phyloP scores from a whole-genome alignment of 169 alveolate species.

The Plasmodium cynomolgi region DNA sequence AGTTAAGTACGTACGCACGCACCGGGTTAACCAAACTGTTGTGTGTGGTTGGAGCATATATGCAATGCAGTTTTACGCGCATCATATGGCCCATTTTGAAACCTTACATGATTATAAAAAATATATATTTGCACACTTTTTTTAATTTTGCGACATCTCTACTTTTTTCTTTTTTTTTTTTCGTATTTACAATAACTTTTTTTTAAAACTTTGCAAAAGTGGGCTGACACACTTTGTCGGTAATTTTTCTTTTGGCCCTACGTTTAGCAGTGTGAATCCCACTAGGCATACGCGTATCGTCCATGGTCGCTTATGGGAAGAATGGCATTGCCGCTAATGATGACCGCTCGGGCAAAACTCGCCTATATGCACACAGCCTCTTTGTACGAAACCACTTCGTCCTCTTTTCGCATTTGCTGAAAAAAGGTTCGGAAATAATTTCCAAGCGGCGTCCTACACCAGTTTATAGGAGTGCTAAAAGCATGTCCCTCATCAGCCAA shows the following conservation, averaged over 20 bases:
- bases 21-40: not conserved
- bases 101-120: not conserved
- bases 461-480: not conserved
- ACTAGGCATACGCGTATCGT: not conserved
- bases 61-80: not conserved
- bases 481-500: not conserved
- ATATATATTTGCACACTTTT: not conserved
- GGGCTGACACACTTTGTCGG: not conserved
- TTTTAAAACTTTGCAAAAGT: not conserved
- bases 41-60: not conserved
- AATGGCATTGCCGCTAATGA: not conserved
- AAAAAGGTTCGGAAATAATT: not conserved
- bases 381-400: not conserved
- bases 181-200: not conserved
- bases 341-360: not conserved
- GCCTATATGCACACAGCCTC: not conserved
- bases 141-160: not conserved
- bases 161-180: not conserved
- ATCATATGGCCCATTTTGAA: not conserved
- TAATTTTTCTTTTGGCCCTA: not conserved
- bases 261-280: not conserved
- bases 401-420: not conserved
- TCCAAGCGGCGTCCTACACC: not conserved
- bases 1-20: not conserved
- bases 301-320: not conserved